phyloP scores from a whole-genome alignment of 2,329 filamentous ascomycete species.

The Botrytis fabae region DNA sequence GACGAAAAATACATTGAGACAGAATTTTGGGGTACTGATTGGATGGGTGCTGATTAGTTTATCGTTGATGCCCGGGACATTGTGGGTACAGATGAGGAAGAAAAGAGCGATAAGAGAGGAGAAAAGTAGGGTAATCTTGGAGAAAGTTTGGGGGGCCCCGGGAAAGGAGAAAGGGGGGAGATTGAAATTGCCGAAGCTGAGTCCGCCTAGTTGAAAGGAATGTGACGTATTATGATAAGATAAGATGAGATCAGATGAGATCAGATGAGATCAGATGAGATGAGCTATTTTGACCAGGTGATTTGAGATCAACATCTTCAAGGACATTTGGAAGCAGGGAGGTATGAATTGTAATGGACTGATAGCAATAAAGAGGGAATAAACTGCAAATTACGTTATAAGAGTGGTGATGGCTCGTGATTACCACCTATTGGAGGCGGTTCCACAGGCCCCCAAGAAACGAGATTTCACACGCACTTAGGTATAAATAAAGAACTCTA shows the following conservation, averaged over 20 bases:
- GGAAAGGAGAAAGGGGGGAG: constrained; percentile 18
- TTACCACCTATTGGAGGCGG: no score
- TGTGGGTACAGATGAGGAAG: constrained; percentile 29
- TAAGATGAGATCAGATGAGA: background rate
- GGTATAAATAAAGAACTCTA: no score
- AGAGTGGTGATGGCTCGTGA: no score
- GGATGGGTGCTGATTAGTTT: constrained; percentile 27
- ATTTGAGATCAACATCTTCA: no score
- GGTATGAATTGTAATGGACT: no score
- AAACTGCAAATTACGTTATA: no score
- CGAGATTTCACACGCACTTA: no score
- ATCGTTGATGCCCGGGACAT: constrained; percentile 27
- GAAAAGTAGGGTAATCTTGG: constrained; percentile 26
- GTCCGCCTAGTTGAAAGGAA: background rate
- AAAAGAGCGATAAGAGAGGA: constrained; percentile 21
- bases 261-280: background rate
- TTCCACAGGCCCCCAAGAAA: no score
- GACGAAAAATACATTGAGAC: constrained; percentile 28
- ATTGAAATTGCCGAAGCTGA: constrained; percentile 16
- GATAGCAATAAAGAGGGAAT: no score
- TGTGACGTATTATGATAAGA: background rate
- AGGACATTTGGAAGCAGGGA: no score
- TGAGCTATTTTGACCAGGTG: background rate
- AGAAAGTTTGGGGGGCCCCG: constrained; percentile 26
- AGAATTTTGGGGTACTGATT: constrained; percentile 29